A percentile compares a stretch with the other conserved stretches of the same genome.
Conservation (phyloP, 2,329 filamentous ascomycete species). For the Cryphonectria japonica region DNA sequence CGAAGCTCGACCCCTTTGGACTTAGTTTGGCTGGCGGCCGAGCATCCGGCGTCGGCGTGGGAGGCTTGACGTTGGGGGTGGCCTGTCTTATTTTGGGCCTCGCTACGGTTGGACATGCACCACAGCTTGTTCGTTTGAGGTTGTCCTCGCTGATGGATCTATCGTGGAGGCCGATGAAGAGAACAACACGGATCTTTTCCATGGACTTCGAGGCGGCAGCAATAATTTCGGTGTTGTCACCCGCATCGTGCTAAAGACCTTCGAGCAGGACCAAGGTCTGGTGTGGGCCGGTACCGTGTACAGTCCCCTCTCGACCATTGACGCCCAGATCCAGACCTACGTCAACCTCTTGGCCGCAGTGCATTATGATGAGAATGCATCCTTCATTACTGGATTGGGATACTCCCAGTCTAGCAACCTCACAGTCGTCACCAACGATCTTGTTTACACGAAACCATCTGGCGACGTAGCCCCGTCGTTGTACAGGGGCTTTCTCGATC, state of each 20-base stretch:
- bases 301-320: not conserved
- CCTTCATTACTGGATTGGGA: constrained; percentile 2
- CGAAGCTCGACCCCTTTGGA: constrained; percentile 28
- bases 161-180: not conserved
- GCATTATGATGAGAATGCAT: not conserved
- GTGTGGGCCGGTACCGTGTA: not conserved
- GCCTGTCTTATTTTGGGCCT: constrained; percentile 10
- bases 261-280: constrained; percentile 25
- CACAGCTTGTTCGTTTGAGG: not conserved
- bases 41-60: constrained; percentile 25
- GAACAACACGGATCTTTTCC: not conserved
- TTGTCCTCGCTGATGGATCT: constrained; percentile 3
- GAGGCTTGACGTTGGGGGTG: constrained; percentile 28
- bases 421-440: not conserved
- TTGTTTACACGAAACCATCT: constrained; percentile 21
- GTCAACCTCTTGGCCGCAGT: not conserved
- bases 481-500: not conserved
- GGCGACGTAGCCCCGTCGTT: not conserved
- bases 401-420: not conserved
- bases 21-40: constrained; percentile 28
- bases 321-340: not conserved
- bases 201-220: constrained; percentile 4
- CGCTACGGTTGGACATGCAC: constrained; percentile 15
- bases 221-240: constrained; percentile 35
- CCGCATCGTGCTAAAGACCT: constrained; percentile 27